phyloP scores from a whole-genome alignment of 2,329 filamentous ascomycete species.

The Colletotrichum sp. region DNA sequence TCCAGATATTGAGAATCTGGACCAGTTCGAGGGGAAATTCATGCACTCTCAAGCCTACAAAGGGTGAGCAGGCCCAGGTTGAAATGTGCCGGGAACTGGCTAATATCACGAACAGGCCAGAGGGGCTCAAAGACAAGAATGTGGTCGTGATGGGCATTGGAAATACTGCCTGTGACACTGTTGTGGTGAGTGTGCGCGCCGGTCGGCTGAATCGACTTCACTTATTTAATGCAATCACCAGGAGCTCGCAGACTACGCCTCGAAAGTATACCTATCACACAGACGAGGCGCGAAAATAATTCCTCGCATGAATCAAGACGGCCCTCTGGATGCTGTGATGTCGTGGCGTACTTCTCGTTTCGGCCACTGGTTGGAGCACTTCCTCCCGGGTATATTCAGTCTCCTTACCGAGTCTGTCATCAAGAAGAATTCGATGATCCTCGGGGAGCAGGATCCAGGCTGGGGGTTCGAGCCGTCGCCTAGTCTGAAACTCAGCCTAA shows the following conservation, averaged over 20 bases:
- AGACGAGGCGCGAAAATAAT: conserved; percentile 25
- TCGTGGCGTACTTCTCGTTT: conserved; percentile 24
- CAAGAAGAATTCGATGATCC: neutral
- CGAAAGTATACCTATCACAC: conserved; percentile 27
- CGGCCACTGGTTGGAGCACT: conserved; percentile 21
- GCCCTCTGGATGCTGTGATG: conserved; percentile 23
- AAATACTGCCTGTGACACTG: conserved; percentile 29
- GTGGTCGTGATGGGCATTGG: conserved; percentile 30
- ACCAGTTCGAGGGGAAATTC: conserved; percentile 23
- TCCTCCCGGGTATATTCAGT: conserved; percentile 15
- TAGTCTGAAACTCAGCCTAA: neutral
- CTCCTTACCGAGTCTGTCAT: neutral
- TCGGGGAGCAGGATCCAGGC: neutral
- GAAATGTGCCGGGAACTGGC: neutral
- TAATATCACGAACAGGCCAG: neutral
- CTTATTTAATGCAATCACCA: neutral
- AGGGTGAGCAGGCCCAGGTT: neutral
- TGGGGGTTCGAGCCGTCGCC: neutral
- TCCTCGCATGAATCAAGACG: conserved; percentile 23
- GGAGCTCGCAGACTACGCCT: conserved; percentile 23
- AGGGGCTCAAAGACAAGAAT: conserved; percentile 24
- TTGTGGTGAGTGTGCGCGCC: conserved; percentile 14
- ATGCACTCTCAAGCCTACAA: conserved; percentile 29
- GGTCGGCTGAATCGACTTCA: too few species aligned
- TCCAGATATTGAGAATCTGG: conserved; percentile 23